Base-by-base conservation (phyloP, 2,329 filamentous ascomycete species). In the Apiospora koreana region DNA sequence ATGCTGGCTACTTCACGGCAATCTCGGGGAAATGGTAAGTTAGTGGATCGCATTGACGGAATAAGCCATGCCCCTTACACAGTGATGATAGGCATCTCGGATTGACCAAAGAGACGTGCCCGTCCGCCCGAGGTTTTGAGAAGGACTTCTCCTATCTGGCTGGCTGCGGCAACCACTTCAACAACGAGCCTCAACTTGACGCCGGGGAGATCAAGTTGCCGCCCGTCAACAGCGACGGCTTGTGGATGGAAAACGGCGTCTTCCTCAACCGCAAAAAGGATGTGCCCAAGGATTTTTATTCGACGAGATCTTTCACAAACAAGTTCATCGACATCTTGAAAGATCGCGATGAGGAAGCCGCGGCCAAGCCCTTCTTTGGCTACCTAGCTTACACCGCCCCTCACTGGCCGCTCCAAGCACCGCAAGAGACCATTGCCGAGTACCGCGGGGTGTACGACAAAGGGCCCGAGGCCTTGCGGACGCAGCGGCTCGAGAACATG, bases 11-110 rank as follows among this genome's bases (percentile, higher is more conserved):
- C 75, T 82, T 86, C 66, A 91, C 89, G 1, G 73, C 89, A 6
- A 89, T 91, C 85, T 81, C 86, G 6, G 89, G 89, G 0, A 91
- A 91, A 76, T 91, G 89, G 88, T 88, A 91, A 48, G 46, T 62
- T n/a, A 62, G 1, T 41, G 38, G 38, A 41, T 10, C 8, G 14
- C 9, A 9, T 41, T 12, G 38, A 41, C 14, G 2, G 35, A 38
- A 38, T 41, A 41, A 12, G 9, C 14, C 38, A 2, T 12, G 14
- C 14, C 14, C 2, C 38, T 41, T 9, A 41, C 8, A 10, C 38
- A 41, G 14, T 41, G 38, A 45, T 21, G 2, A 18, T 3, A 65
- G 48, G 50, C 48, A 54, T 18, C 48, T 54, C 7, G 48, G 48
- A 48, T 23, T 48, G 21, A 48, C 45, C 21, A 23, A 48, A n/a